Evolutionary conservation across 805 yeast species (phyloP).

Genomic region (Metschnikowia rubicola): DNA sequence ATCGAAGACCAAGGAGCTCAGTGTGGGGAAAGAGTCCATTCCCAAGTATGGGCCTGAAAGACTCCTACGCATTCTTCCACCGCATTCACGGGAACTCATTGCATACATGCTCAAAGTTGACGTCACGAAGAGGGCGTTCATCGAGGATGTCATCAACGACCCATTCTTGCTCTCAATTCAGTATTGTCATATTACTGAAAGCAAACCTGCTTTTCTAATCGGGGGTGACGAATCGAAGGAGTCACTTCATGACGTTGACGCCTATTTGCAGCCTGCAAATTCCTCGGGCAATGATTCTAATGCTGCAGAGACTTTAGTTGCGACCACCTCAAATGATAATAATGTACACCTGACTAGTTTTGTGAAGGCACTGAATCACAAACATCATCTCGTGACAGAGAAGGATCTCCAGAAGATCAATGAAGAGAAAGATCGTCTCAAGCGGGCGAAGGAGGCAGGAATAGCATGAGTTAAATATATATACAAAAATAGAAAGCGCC

Average conservation of each 20-base stretch:
- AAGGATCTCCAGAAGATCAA: conserved; percentile 48
- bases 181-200: conserved; percentile 42
- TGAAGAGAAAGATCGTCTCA: conserved; percentile 27
- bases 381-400: conserved; percentile 67
- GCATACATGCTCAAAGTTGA: conserved; percentile 62
- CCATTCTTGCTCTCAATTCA: conserved; percentile 58
- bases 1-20: conserved; percentile 13
- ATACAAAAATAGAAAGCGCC: background rate
- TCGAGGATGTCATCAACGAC: conserved; percentile 54
- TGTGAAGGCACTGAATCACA: conserved; percentile 40
- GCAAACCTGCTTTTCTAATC: conserved; percentile 6
- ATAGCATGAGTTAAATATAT: conserved; percentile 4
- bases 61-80: conserved; percentile 67
- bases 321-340: background rate
- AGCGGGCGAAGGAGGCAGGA: conserved; percentile 12
- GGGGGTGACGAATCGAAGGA: conserved; percentile 1
- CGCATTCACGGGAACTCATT: conserved; percentile 58
- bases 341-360: background rate
- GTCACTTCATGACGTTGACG: background rate
- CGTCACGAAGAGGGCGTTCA: conserved; percentile 53
- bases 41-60: conserved; percentile 61
- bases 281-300: background rate
- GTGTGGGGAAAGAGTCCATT: conserved; percentile 6
- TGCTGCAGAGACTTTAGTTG: background rate
- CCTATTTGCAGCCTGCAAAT: background rate